Conservation (phyloP, 2,329 filamentous ascomycete genomes). For the Arthrobotrys sinensis region DNA sequence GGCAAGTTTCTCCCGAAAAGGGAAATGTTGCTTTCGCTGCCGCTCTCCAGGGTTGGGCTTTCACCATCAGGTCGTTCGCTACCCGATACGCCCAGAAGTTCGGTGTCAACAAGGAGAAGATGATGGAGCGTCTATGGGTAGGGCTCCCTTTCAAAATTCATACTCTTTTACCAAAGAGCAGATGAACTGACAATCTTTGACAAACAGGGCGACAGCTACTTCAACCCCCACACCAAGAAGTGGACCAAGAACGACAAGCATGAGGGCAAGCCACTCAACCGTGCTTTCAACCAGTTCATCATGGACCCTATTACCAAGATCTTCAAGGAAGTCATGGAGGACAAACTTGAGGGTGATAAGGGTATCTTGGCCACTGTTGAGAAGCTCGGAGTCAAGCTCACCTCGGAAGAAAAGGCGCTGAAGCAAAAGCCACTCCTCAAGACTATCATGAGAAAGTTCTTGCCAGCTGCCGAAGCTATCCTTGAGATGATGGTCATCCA, state of each 20-base stretch:
- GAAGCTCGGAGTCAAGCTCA: constrained; percentile 96
- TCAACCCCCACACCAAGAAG: constrained; percentile 99
- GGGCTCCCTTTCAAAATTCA: constrained; percentile 65
- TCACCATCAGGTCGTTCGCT: constrained; percentile 98
- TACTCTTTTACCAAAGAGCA: background rate
- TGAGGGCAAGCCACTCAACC: constrained; percentile 91
- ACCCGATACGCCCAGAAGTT: constrained; percentile 99
- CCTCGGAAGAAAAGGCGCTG: constrained; percentile 86
- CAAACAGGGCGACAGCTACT: constrained; percentile 90
- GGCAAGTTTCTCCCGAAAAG: constrained; percentile 98
- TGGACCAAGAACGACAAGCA: constrained; percentile 87
- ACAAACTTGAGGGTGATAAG: constrained; percentile 87
- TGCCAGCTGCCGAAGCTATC: constrained; percentile 96
- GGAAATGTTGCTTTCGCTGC: constrained; percentile 99
- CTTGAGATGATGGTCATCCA: constrained; percentile 99
- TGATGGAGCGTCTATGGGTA: constrained; percentile 99
- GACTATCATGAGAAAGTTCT: constrained; percentile 98
- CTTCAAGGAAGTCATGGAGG: constrained; percentile 96
- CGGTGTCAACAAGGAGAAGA: constrained; percentile 99
- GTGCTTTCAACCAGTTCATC: constrained; percentile 99
- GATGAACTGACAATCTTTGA: constrained; percentile 17
- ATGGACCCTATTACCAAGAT: constrained; percentile 99
- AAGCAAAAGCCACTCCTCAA: constrained; percentile 99
- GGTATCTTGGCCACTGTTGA: constrained; percentile 80
- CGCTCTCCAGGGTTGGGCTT: constrained; percentile 99